Conservation (phyloP, 2,329 filamentous ascomycete genomes). For the Pseudocercospora pini-densiflorae region DNA sequence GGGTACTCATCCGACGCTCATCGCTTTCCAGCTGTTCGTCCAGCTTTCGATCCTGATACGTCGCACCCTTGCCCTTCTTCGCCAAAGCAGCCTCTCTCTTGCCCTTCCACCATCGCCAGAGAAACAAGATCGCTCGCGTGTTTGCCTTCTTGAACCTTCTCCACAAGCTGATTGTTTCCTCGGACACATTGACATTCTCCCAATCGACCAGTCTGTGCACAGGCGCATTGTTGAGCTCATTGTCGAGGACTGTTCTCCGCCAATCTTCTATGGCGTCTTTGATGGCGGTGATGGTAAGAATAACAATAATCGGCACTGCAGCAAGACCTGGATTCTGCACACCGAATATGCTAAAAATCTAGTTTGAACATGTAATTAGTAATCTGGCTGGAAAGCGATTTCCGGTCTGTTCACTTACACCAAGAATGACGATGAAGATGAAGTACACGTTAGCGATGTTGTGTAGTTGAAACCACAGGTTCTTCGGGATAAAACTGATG, state of each 20-base stretch:
- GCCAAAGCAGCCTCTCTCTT: constrained; percentile 46
- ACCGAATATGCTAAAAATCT: constrained; percentile 95
- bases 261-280: constrained; percentile 98
- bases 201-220: constrained; percentile 88
- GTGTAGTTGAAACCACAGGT: constrained; percentile 97
- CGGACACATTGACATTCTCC: constrained; percentile 90
- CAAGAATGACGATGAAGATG: constrained; percentile 91
- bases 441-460: constrained; percentile 99
- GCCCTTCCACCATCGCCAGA: constrained; percentile 54
- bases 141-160: constrained; percentile 88
- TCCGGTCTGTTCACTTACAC: constrained; percentile 64
- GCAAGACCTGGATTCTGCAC: constrained; percentile 87
- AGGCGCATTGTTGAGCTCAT: constrained; percentile 92
- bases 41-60: constrained; percentile 46
- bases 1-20: constrained; percentile 53
- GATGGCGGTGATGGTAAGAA: constrained; percentile 82
- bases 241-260: constrained; percentile 87
- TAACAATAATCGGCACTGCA: constrained; percentile 89
- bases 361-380: constrained; percentile 20
- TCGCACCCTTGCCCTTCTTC: constrained; percentile 53
- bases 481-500: constrained; percentile 93
- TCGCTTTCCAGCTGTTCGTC: constrained; percentile 57
- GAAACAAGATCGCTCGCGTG: constrained; percentile 64
- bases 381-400: background rate
- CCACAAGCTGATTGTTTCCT: constrained; percentile 85